Conservation (phyloP, 2,329 filamentous ascomycete genomes). For the Orbilia ellipsospora region DNA sequence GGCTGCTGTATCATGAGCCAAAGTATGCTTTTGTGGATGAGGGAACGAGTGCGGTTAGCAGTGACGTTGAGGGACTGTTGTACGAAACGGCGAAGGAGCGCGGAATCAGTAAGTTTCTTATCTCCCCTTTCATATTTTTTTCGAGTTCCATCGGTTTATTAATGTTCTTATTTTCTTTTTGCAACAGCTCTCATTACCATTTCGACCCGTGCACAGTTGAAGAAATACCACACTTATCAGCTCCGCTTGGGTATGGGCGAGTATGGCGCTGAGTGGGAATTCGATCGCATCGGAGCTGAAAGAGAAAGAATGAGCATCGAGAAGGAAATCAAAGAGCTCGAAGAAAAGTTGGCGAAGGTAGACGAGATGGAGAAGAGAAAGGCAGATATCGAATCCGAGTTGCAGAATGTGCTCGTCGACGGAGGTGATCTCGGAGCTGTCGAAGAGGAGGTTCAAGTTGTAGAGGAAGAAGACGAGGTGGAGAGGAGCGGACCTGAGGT, state of each 20-base stretch:
- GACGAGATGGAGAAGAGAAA: constrained; percentile 83
- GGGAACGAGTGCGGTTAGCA: constrained; percentile 91
- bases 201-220: constrained; percentile 90
- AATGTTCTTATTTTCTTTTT: constrained; percentile 10
- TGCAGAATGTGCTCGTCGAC: constrained; percentile 73
- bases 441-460: constrained; percentile 22
- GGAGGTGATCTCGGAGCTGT: constrained; percentile 58
- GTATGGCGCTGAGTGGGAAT: constrained; percentile 86
- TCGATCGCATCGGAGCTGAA: constrained; percentile 92
- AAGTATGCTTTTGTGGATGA: constrained; percentile 95
- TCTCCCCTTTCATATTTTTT: constrained; percentile 2
- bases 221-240: constrained; percentile 94
- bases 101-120: constrained; percentile 80
- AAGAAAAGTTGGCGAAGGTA: constrained; percentile 81
- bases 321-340: constrained; percentile 85
- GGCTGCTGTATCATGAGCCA: constrained; percentile 93
- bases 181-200: constrained; percentile 85
- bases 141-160: background rate
- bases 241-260: constrained; percentile 84
- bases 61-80: constrained; percentile 90
- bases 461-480: constrained; percentile 20
- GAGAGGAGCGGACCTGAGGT: constrained; percentile 37
- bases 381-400: constrained; percentile 83
- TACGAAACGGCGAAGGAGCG: constrained; percentile 94
- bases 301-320: constrained; percentile 93